Percentiles rank a stretch among this genome's conserved stretches.
phyloP scores from a whole-genome alignment of 352 stramenopile species.

The Phytophthora fragariae region DNA sequence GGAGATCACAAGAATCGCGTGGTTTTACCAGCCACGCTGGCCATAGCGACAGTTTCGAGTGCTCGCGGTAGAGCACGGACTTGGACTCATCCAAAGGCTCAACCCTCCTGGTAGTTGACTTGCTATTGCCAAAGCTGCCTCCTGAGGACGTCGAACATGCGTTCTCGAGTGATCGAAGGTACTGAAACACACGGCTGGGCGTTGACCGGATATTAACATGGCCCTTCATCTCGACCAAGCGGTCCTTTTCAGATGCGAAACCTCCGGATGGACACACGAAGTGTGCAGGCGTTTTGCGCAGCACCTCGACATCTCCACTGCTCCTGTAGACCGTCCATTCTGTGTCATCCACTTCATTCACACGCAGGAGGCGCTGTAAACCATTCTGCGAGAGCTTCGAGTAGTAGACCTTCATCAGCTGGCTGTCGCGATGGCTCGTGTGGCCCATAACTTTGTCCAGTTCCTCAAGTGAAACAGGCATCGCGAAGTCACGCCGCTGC shows the following conservation, averaged over 20 bases:
- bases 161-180: conserved; percentile 68
- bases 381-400: conserved; percentile 67
- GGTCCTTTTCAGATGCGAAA: conserved; percentile 45
- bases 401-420: conserved; percentile 83
- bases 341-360: conserved; percentile 41
- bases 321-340: conserved; percentile 62
- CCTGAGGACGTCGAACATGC: conserved; percentile 26
- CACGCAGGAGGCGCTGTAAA: conserved; percentile 56
- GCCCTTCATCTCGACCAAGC: conserved; percentile 83
- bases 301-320: conserved; percentile 43
- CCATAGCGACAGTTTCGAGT: conserved; percentile 79
- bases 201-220: conserved; percentile 55
- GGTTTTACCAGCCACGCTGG: conserved; percentile 82
- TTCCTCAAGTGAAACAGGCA: conserved; percentile 54
- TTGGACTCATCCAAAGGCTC: conserved; percentile 74
- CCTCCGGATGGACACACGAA: conserved; percentile 35
- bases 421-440: conserved; percentile 70
- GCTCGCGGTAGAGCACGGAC: conserved; percentile 73
- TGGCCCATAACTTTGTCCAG: conserved; percentile 67
- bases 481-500: conserved; percentile 22
- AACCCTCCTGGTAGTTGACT: conserved; percentile 52
- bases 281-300: conserved; percentile 50
- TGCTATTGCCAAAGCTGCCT: conserved; percentile 42
- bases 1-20: conserved; percentile 81
- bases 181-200: conserved; percentile 63